phyloP scores from a whole-genome alignment of 495 filamentous ascomycete genomes.

The Neurospora sp. region DNA sequence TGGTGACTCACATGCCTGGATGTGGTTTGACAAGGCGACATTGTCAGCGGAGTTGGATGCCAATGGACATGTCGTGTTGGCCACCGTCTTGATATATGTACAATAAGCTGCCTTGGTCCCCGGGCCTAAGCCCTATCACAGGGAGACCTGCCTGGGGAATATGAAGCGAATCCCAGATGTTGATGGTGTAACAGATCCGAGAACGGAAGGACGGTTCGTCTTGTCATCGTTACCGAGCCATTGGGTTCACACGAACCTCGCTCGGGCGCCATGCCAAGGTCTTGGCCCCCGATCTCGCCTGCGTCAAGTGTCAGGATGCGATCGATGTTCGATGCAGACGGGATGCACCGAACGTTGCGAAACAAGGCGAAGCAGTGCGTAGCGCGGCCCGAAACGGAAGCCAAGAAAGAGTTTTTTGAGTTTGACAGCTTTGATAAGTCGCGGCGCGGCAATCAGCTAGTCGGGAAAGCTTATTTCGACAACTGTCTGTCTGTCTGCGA shows the following conservation, averaged over 20 bases:
- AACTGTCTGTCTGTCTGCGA: not conserved
- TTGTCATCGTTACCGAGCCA: not conserved
- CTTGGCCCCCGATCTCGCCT: not conserved
- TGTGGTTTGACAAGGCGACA: not conserved
- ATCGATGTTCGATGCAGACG: not conserved
- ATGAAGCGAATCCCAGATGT: not conserved
- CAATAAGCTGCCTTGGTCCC: not conserved
- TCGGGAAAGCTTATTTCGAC: not conserved
- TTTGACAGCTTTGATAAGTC: not conserved
- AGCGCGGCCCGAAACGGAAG: not conserved
- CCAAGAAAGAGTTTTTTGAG: not conserved
- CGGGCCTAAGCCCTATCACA: not conserved
- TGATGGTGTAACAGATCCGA: not conserved
- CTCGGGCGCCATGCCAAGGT: not conserved
- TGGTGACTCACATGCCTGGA: not conserved
- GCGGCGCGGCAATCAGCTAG: not conserved
- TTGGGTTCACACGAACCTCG: not conserved
- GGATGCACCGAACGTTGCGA: not conserved
- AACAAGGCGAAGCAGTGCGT: not conserved
- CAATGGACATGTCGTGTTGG: not conserved
- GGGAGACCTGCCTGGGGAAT: not conserved
- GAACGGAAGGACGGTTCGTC: not conserved
- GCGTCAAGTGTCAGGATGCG: not conserved
- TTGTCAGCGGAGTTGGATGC: not conserved
- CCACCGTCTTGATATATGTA: not conserved